Conservation (phyloP, 371 early-diverging fungal species). For the Syncephalastrum sp. region DNA sequence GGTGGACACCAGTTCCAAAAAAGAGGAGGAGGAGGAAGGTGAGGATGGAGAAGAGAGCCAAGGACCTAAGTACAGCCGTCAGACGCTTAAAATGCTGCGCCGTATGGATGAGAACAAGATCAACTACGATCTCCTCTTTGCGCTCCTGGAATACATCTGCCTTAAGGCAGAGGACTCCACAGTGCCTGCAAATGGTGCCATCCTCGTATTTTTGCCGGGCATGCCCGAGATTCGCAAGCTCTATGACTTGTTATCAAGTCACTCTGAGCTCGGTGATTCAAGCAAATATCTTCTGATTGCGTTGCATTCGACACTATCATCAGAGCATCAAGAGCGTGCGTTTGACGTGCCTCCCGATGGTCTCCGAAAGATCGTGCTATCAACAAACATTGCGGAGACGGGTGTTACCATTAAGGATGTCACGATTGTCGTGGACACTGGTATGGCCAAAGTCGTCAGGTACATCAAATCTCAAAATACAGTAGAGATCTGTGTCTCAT, state of each 20-base stretch:
- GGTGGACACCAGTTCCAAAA: neutral
- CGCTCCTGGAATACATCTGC: conserved; percentile 64
- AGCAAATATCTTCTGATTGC: conserved; percentile 62
- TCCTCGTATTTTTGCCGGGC: conserved; percentile 89
- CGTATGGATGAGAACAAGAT: conserved; percentile 65
- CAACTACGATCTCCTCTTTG: conserved; percentile 70
- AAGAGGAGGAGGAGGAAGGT: conserved; percentile 17
- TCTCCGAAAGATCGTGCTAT: conserved; percentile 82
- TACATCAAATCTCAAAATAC: conserved; percentile 19
- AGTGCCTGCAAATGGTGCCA: conserved; percentile 68
- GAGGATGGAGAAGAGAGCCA: conserved; percentile 29
- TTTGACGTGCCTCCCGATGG: conserved; percentile 64
- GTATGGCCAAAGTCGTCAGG: conserved; percentile 79
- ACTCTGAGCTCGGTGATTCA: conserved; percentile 43
- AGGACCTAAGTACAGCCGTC: conserved; percentile 29
- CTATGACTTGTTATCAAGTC: conserved; percentile 54
- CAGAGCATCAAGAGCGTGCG: conserved; percentile 66
- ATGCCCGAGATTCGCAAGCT: conserved; percentile 73
- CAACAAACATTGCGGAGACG: conserved; percentile 96
- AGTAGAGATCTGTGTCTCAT: neutral
- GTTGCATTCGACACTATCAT: conserved; percentile 78
- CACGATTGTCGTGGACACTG: conserved; percentile 92
- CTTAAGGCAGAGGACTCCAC: conserved; percentile 14
- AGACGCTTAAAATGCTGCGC: conserved; percentile 48
- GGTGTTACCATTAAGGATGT: conserved; percentile 95